phyloP scores from a whole-genome alignment of 805 yeast species.

The Pichia membranifaciens region DNA sequence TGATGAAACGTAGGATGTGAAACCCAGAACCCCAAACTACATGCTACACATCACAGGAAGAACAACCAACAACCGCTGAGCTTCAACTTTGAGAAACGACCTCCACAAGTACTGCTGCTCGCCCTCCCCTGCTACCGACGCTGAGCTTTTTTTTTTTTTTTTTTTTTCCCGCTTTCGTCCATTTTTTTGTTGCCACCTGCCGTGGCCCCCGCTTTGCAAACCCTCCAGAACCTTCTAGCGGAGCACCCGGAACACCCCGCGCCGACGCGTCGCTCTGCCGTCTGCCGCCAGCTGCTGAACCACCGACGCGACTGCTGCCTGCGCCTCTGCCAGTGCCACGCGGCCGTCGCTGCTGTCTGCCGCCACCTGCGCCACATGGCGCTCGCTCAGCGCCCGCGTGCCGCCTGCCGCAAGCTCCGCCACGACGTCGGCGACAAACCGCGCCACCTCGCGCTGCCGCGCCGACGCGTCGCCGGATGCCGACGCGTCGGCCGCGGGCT shows the following conservation, averaged over 20 bases:
- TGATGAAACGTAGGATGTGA: not conserved
- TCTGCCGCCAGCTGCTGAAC: slow-evolving; percentile 1
- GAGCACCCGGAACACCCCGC: not conserved
- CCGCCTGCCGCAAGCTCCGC: not conserved
- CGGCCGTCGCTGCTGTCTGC: not conserved
- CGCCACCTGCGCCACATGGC: slow-evolving; percentile 1
- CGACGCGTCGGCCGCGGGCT: not conserved
- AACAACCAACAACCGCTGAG: too few species aligned
- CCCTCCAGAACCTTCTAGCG: not conserved
- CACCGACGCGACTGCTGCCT: slow-evolving; percentile 1
- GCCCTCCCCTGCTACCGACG: too few species aligned
- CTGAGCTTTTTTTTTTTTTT: too few species aligned
- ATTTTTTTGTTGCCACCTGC: too few species aligned
- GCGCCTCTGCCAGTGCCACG: not conserved
- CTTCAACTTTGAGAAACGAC: too few species aligned
- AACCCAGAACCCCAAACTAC: slow-evolving; percentile 1
- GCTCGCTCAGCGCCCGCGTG: not conserved
- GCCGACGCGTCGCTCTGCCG: slow-evolving; percentile 4
- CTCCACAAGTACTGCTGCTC: too few species aligned
- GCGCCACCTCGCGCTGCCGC: not conserved
- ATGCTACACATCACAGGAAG: too few species aligned
- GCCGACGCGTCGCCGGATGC: not conserved
- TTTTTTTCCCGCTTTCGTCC: too few species aligned
- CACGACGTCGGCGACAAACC: not conserved
- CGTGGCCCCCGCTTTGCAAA: not conserved